These are phyloP conservation scores for Arthrinium puccinioides DNA, from an alignment of 2,329 filamentous ascomycete species.

Conservation along the genomic window DNA sequence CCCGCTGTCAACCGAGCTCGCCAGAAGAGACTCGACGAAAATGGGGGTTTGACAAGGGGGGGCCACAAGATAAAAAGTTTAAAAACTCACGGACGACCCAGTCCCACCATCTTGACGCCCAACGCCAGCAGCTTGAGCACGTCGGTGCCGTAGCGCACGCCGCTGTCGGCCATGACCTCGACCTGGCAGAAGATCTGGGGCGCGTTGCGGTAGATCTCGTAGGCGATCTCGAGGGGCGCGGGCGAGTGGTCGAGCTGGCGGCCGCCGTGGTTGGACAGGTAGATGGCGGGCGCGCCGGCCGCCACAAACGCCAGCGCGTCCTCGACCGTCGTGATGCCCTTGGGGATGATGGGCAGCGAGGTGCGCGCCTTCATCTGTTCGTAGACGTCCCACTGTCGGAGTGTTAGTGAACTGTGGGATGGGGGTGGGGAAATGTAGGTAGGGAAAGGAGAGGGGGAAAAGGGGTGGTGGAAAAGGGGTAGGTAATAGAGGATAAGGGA, in stretches of 20 bases:
- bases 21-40: too few species aligned
- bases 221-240: constrained; percentile 21
- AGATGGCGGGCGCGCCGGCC: constrained; percentile 23
- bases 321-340: constrained; percentile 7
- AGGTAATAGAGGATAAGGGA: neutral
- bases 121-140: constrained; percentile 31
- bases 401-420: neutral
- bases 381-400: constrained; percentile 5
- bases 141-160: constrained; percentile 29
- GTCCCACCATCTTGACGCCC: constrained; percentile 30
- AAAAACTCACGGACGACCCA: constrained; percentile 28
- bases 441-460: constrained; percentile 1
- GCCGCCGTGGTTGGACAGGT: constrained; percentile 33
- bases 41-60: neutral
- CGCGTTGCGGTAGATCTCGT: constrained; percentile 25
- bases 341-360: constrained; percentile 13
- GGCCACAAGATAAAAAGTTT: neutral
- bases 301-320: constrained; percentile 4
- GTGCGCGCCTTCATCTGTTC: constrained; percentile 13
- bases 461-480: too few species aligned
- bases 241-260: constrained; percentile 32
- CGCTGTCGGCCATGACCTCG: constrained; percentile 29
- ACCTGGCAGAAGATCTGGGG: constrained; percentile 27
- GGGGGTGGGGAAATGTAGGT: neutral
- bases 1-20: too few species aligned